These are phyloP conservation scores for Xylariaceae sp. DNA, from an alignment of 2,329 filamentous ascomycete genomes.

Conservation along the genomic window DNA sequence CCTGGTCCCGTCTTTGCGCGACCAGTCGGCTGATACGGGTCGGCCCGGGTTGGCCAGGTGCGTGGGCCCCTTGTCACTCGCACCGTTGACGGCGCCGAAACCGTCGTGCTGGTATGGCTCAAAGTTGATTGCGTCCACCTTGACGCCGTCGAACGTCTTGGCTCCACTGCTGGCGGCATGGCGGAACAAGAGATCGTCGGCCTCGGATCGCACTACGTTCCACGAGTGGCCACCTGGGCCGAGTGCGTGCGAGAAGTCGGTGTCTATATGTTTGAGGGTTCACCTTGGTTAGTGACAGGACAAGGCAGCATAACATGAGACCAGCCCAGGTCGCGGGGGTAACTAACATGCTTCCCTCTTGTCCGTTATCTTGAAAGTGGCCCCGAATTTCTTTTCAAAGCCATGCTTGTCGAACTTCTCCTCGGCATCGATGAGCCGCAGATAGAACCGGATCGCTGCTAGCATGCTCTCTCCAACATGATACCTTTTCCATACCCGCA, in stretches of 20 bases:
- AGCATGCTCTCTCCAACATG: constrained; percentile 40
- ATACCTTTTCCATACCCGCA: constrained; percentile 27
- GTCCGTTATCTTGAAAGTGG: neutral
- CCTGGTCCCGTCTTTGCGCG: constrained; percentile 31
- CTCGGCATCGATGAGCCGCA: neutral
- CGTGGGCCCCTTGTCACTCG: neutral
- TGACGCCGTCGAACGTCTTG: constrained; percentile 39
- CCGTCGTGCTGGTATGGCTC: constrained; percentile 3
- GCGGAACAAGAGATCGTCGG: constrained; percentile 43
- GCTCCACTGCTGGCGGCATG: constrained; percentile 41
- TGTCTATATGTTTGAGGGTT: constrained; percentile 28
- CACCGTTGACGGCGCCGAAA: neutral
- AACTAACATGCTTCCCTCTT: too few species aligned
- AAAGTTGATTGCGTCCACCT: constrained; percentile 36
- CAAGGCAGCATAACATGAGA: too few species aligned
- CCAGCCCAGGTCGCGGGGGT: too few species aligned
- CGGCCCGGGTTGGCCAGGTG: constrained; percentile 23
- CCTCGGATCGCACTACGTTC: constrained; percentile 47
- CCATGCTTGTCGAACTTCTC: constrained; percentile 23
- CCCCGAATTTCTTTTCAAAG: constrained; percentile 36
- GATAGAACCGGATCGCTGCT: constrained; percentile 39
- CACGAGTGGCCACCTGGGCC: constrained; percentile 40
- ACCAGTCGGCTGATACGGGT: constrained; percentile 37
- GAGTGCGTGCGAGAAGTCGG: constrained; percentile 41
- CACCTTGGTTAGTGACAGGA: too few species aligned